Evolutionary conservation across 2,329 filamentous ascomycete genomes (phyloP), one percentile per base, ranked within the genome.

Genomic region (Claviceps paspali): DNA sequence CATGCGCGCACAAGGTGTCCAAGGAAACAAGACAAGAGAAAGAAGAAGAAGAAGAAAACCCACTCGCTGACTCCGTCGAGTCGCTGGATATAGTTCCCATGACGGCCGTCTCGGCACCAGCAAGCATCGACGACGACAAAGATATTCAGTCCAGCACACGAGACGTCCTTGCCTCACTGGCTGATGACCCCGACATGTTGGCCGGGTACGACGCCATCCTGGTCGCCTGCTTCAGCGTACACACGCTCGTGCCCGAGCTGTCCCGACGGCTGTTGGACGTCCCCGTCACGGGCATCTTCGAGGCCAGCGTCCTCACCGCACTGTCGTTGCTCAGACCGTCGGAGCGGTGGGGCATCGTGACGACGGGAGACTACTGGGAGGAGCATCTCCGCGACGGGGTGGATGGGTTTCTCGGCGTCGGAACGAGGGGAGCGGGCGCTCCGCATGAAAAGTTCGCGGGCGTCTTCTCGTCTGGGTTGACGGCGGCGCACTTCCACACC

Each of bases 201-300:
- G 15, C 14, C 15, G 27, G 59, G 21, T 75, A 83, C 54, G 77
- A 91, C 51, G 85, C 70, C n/a, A 78, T 92, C 43, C 68, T 95
- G 1, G 70, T 95, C 2, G 86, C 86, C 15, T 95, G 88, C 61
- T 96, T 84, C 62, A 91, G 82, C 41, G 75, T 81, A 1, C 86
- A 95, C 51, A 76, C 81, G 0, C 68, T 95, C 0, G 82, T 93
- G 0, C 55, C 64, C 0, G 56, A 67, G 34, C 60, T 93, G 11
- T 56, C 63, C 10, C 44, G 11, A 3, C 26, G 26, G 5, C n/a
- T n/a, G n/a, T n/a, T 34, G n/a, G 14, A 21, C 9, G 17, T 49
- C 5, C 45, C 52, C 5, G 49, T 59, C 10, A 56, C 49, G 5
- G 87, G 88, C 5, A 94, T 96, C 39, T 91, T 95, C 50, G 87